Evolutionary conservation across 2,329 filamentous ascomycete genomes (phyloP).

Genomic region (Neonectria hederae): DNA sequence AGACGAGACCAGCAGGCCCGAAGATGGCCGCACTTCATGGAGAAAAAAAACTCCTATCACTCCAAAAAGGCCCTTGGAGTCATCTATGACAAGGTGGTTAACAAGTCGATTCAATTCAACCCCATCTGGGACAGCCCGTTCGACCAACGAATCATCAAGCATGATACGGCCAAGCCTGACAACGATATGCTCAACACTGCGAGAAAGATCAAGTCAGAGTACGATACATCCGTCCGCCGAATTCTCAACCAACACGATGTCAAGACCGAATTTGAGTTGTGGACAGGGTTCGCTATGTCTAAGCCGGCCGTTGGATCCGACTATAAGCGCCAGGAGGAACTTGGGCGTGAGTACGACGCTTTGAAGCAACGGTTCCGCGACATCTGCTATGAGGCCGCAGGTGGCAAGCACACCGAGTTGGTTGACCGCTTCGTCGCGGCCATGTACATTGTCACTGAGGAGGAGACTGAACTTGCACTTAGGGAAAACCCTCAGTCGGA

Average conservation of each 20-base stretch:
- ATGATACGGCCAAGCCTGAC: slow-evolving; percentile 62
- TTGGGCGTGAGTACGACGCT: slow-evolving; percentile 72
- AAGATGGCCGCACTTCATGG: slow-evolving; percentile 88
- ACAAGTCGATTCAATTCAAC: slow-evolving; percentile 69
- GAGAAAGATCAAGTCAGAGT: slow-evolving; percentile 74
- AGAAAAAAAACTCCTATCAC: slow-evolving; percentile 70
- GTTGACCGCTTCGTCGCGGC: slow-evolving; percentile 81
- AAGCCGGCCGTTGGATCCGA: slow-evolving; percentile 77
- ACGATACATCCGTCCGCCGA: slow-evolving; percentile 79
- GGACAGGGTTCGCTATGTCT: slow-evolving; percentile 83
- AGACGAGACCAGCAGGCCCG: slow-evolving; percentile 65
- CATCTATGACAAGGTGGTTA: slow-evolving; percentile 78
- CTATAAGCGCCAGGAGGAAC: slow-evolving; percentile 88
- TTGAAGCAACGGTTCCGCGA: slow-evolving; percentile 76
- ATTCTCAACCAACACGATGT: slow-evolving; percentile 89
- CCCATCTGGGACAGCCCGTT: slow-evolving; percentile 79
- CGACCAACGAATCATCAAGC: slow-evolving; percentile 75
- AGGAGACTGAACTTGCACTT: slow-evolving; percentile 71
- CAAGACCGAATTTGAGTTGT: slow-evolving; percentile 89
- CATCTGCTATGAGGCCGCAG: slow-evolving; percentile 72
- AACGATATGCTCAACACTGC: slow-evolving; percentile 67
- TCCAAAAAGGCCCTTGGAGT: slow-evolving; percentile 80
- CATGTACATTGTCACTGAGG: slow-evolving; percentile 85
- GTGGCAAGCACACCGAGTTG: slow-evolving; percentile 63
- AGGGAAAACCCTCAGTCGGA: slow-evolving; percentile 52